phyloP scores from a whole-genome alignment of 257 asterid genomes.

The Pogostemon cablin region DNA sequence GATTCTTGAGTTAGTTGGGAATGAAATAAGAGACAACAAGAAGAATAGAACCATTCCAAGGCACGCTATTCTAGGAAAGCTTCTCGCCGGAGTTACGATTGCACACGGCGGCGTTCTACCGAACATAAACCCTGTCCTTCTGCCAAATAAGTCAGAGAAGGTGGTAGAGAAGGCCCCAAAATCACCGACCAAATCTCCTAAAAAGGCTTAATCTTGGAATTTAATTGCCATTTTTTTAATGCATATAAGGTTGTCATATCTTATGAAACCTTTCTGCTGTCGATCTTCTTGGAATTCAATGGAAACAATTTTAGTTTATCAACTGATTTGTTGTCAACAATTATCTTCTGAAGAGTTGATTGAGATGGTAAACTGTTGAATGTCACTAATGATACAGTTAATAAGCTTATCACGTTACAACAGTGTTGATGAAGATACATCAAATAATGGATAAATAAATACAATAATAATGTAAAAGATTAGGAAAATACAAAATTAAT shows the following conservation, averaged over 20 bases:
- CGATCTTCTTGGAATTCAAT: conserved; percentile 21
- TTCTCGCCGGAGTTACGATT: conserved; percentile 70
- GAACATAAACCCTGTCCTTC: conserved; percentile 66
- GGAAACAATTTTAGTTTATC: conserved; percentile 8
- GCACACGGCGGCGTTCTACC: conserved; percentile 82
- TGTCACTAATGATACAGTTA: too few relatives aligned
- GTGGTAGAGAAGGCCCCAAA: conserved; percentile 45
- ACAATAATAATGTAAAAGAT: too few relatives aligned
- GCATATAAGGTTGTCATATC: conserved; percentile 28
- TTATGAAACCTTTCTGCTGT: conserved; percentile 19
- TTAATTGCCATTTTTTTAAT: conserved; percentile 5
- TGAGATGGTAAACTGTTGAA: too few relatives aligned
- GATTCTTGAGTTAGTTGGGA: conserved; percentile 80
- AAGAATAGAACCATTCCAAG: conserved; percentile 73
- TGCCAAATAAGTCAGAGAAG: conserved; percentile 60
- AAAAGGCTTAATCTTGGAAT: conserved; percentile 39
- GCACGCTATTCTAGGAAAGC: conserved; percentile 62
- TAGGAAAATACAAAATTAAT: too few relatives aligned
- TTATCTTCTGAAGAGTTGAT: too few relatives aligned
- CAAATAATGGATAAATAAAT: too few relatives aligned
- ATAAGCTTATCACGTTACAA: too few relatives aligned
- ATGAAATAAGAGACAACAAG: conserved; percentile 82
- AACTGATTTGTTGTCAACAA: neutral
- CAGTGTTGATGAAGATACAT: too few relatives aligned
- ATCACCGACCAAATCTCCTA: conserved; percentile 63